Base-by-base conservation (phyloP, 2,329 filamentous ascomycete genomes). In the Stemphylium beticola region DNA sequence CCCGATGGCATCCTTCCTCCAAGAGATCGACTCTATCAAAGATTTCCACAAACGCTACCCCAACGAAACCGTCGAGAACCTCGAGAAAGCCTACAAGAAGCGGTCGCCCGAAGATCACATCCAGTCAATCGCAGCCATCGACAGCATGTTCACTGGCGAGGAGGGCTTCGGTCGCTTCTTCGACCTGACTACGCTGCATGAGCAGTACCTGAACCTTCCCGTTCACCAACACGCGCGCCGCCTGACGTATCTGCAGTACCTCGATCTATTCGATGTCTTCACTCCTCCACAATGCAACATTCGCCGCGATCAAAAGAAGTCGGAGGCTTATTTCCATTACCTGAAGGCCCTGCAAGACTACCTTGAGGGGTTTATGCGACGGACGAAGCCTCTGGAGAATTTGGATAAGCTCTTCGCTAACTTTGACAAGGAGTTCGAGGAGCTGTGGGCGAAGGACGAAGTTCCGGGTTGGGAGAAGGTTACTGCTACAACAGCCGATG, bases 81-180 rank as follows among this genome's bases (percentile, higher is more conserved):
- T 96, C 12, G 96, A 99, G 78, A 86, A 89, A 64, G 90, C 93
- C 32, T 99, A 99, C 80, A 92, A 92, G 74, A 83, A 87, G 70
- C 85, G 83, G 53, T 79, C 83, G 37, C 83, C 82, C 11, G 86
- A 87, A 38, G 87, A 89, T 61, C 85, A 86, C 44, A 69, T 67
- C 4, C 85, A 89, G 41, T 79, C 82, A 1, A 76, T 85, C 51
- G 86, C 85, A 38, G 86, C 93, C 47, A 88, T 97, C 42, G 93
- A 98, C 71, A 87, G 86, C 53, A 89, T 98, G 81, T 99, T 99
- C 76, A 96, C 92, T 0, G 95, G 95, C 58, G 96, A 99, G 76
- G 95, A 99, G 75, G 89, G 89, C 0, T 97, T 90, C 68, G 95
- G 95, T 38, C 89, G 92, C 65, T 99, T 91, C 76, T 90, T 99